phyloP scores from a whole-genome alignment of 2,329 filamentous ascomycete genomes.

The Cladorrhinum sp. region DNA sequence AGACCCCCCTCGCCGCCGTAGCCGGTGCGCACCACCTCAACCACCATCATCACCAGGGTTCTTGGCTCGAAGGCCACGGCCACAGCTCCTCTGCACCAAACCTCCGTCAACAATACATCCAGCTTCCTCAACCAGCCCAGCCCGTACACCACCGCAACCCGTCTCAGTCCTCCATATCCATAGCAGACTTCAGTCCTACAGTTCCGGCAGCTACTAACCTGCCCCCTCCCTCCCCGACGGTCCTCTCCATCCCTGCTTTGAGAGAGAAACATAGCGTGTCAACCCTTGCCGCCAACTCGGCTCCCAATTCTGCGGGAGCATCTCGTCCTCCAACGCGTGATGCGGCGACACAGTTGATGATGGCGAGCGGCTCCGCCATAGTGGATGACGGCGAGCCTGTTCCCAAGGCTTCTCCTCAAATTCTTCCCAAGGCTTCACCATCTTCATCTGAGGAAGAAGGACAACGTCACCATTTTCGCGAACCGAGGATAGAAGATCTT shows the following conservation, averaged over 20 bases:
- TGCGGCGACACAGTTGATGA: conserved; percentile 29
- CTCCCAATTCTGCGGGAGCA: conserved; percentile 33
- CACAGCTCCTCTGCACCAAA: conserved; percentile 27
- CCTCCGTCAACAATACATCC: conserved; percentile 16
- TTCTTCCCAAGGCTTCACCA: background rate
- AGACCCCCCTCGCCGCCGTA: conserved; percentile 76
- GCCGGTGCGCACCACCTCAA: conserved; percentile 64
- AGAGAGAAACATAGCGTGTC: conserved; percentile 62
- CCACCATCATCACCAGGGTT: conserved; percentile 36
- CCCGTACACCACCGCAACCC: conserved; percentile 30
- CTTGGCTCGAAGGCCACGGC: conserved; percentile 42
- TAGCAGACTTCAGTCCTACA: conserved; percentile 9
- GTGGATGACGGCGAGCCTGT: conserved; percentile 36
- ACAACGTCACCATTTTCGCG: conserved; percentile 50
- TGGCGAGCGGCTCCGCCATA: conserved; percentile 35
- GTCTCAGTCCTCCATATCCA: conserved; percentile 33
- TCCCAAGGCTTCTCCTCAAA: background rate
- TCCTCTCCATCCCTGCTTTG: conserved; percentile 32
- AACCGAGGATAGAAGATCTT: conserved; percentile 79
- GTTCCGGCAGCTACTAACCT: background rate
- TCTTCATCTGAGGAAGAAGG: conserved; percentile 21
- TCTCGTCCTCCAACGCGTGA: conserved; percentile 60
- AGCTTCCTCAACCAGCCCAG: background rate
- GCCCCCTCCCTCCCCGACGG: background rate
- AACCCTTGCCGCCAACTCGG: conserved; percentile 56